Base-by-base conservation (phyloP, 2,329 filamentous ascomycete genomes). In the Cryphonectria radicalis region DNA sequence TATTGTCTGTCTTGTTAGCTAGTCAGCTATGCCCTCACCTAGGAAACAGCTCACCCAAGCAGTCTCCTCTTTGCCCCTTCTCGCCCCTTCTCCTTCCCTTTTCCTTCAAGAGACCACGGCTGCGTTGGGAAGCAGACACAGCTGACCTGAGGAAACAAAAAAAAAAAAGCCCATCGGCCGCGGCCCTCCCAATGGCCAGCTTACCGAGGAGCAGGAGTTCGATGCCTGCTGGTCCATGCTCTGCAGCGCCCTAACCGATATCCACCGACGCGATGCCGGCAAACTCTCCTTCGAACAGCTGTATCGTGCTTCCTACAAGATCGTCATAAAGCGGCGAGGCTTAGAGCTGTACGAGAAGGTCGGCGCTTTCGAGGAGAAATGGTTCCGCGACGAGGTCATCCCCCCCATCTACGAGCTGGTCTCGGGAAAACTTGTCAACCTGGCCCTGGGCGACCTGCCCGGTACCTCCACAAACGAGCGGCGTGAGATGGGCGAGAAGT, bases 261-360 rank as follows among this genome's bases (percentile, higher is more conserved):
- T 99, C 66, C 95, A 98, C 82, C 92, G 90, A 71, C 95, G 97
- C 80, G 96, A 97, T 79, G 94, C 94, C 72, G 97, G 94, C 13
- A 87, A 88, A 22, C 88, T 99, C 2, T 97, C 95, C 0, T 99
- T 98, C 83, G 96, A 99, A 81, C 92, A 97, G 77, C 88, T 99
- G 0, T 99, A 99, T 82, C 92, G 96, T 71, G 93, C 93, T 69
- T 93, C 94, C 6, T 99, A 99, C 82, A 95, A 96, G 80, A 93
- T 98, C 28, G 95, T 98, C 0, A 84, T 98, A 50, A 93, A 92
- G 81, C 97, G 95, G 82, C 92, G 94, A 76, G 95, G 95, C 37
- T 89, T 92, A 46, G 85, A 91, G 14, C 86, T 99, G 1, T 98
- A 98, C 81, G 88, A 92, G 6, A 87, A 88, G 13, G 94, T 98